Evolutionary conservation across 345 rosid genomes (phyloP), one percentile per base, ranked within the genome.

Genomic region (Luvunga scandens): DNA sequence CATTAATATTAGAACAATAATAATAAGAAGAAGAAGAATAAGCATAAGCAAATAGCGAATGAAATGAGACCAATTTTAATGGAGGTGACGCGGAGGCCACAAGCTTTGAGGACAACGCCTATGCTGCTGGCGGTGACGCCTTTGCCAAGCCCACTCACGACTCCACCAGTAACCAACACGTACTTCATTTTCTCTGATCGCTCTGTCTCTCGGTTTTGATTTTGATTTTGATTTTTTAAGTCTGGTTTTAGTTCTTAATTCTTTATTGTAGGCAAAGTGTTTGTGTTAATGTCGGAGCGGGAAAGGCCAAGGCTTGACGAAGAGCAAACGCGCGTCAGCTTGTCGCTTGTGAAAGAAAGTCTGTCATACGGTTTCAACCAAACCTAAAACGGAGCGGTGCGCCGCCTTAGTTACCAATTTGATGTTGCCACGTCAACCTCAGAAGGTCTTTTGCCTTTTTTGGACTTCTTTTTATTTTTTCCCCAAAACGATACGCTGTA

Each of bases 91-190:
- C 98, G 93, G 50, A 95, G 93, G 79, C 99, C 97, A 65, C 98
- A 93, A 73, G 97, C 93, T 87, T 92, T 88, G 82, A 95, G 98
- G 63, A 93, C 98, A 79, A 95, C 98, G 80, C 98, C 99, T 72
- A 95, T 66, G 83, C 99, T 95, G 85, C 99, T 93, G 62, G 99
- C 98, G 0, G 98, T 93, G 73, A 95, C 99, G 83, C 99, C 99
- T 79, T 95, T 95, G 75, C 99, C 99, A 53, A 95, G 94, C 36
- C 99, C 99, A 74, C 99, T 95, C 38, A 95, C 99, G 45, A 95
- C 99, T 82, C 99, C 99, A 50, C 98, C 99, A 4, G 97, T 90
- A 62, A 95, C 96, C 82, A 95, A 75, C 38, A 95, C 98, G 87
- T 91, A 95, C 92, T 95, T 95, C 98, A 95, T 95, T 83, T 55